Evolutionary conservation across 2,329 filamentous ascomycete genomes (phyloP).

Genomic region (Phaeosphaeriaceae sp.): DNA sequence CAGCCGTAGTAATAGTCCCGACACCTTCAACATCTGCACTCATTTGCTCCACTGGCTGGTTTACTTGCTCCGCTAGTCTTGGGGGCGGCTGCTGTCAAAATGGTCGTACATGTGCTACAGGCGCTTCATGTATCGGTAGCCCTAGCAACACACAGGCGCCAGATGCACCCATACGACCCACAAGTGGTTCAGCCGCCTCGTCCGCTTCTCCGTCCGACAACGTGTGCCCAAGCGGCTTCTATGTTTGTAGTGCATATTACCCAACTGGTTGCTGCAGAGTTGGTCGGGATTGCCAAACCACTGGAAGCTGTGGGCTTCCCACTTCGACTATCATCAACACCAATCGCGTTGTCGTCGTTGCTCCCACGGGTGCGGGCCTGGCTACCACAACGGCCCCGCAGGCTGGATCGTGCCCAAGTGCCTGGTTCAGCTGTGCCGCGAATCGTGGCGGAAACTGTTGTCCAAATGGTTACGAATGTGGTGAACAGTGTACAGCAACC

Average conservation of each 20-base stretch:
- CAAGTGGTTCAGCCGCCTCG: slow-evolving; percentile 49
- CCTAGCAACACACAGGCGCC: slow-evolving; percentile 45
- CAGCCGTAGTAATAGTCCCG: slow-evolving; percentile 48
- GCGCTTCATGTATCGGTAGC: slow-evolving; percentile 46
- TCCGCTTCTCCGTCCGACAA: slow-evolving; percentile 72
- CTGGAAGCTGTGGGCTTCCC: slow-evolving; percentile 70
- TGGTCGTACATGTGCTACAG: slow-evolving; percentile 52
- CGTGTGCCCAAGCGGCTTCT: slow-evolving; percentile 86
- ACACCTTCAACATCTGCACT: slow-evolving; percentile 41
- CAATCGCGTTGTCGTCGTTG: slow-evolving; percentile 73
- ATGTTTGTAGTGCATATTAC: slow-evolving; percentile 84
- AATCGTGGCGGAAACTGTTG: slow-evolving; percentile 81
- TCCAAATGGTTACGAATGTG: slow-evolving; percentile 61
- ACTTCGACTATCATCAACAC: slow-evolving; percentile 66
- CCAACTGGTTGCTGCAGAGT: slow-evolving; percentile 86
- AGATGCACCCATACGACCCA: slow-evolving; percentile 52
- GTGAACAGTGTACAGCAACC: slow-evolving; percentile 46
- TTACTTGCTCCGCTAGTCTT: slow-evolving; percentile 54
- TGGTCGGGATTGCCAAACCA: slow-evolving; percentile 81
- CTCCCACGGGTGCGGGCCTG: slow-evolving; percentile 60
- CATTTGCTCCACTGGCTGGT: slow-evolving; percentile 54
- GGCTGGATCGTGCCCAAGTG: slow-evolving; percentile 67
- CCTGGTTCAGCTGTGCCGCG: slow-evolving; percentile 77
- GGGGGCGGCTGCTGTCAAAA: slow-evolving; percentile 59
- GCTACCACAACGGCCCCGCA: slow-evolving; percentile 45